Conservation (phyloP, 2,329 filamentous ascomycete species). For the Cytospora paraplurivora region DNA sequence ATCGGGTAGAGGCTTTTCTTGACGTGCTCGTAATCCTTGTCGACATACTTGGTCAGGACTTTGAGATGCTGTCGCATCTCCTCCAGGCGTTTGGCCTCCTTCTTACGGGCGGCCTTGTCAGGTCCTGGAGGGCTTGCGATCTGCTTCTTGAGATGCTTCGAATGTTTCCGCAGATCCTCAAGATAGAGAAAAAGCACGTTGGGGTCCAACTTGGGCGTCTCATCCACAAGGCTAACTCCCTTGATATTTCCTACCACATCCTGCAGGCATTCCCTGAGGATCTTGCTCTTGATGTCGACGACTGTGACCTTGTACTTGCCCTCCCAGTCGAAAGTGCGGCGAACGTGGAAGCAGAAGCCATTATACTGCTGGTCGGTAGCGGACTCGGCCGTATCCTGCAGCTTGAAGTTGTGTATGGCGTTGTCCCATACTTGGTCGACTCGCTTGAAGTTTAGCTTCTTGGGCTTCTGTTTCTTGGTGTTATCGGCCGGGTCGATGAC, state of each 20-base stretch:
- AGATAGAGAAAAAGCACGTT: constrained; percentile 75
- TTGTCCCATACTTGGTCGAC: constrained; percentile 59
- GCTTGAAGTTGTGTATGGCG: constrained; percentile 52
- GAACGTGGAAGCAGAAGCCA: constrained; percentile 80
- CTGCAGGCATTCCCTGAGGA: constrained; percentile 69
- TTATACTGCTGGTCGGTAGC: constrained; percentile 62
- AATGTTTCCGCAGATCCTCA: constrained; percentile 68
- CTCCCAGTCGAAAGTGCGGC: constrained; percentile 81
- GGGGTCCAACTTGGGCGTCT: constrained; percentile 72
- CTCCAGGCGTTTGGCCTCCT: constrained; percentile 58
- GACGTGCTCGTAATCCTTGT: constrained; percentile 72
- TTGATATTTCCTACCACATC: constrained; percentile 77
- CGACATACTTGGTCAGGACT: constrained; percentile 46
- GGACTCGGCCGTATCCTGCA: constrained; percentile 56
- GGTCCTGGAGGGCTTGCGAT: constrained; percentile 48
- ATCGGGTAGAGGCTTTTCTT: constrained; percentile 81
- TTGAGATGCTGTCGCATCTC: constrained; percentile 68
- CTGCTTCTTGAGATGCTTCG: constrained; percentile 64
- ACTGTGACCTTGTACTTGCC: constrained; percentile 73
- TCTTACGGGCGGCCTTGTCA: constrained; percentile 60
- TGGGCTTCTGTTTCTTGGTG: constrained; percentile 28
- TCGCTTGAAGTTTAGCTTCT: constrained; percentile 48
- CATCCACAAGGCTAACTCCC: constrained; percentile 77
- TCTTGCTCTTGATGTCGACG: constrained; percentile 84
- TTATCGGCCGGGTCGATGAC: neutral